Base-by-base conservation (phyloP, 805 yeast genomes). In the Lipomyces mesembrius region DNA sequence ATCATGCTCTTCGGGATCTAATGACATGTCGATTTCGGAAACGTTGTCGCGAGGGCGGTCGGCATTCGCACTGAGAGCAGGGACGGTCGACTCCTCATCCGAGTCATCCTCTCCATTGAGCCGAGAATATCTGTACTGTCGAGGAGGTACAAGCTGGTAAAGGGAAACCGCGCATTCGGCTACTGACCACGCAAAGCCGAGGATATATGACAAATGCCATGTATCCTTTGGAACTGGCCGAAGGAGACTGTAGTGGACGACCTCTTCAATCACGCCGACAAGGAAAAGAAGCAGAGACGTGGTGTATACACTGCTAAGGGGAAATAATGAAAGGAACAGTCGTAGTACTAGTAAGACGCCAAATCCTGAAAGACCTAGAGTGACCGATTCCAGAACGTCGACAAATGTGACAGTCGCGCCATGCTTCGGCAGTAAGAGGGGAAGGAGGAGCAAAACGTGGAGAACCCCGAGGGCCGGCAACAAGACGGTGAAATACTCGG, bases 161-260 rank as follows among this genome's bases (percentile, higher is more conserved):
- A 67, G 59, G 22, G 70, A 67, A 35, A 67, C 60, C 3, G 27
- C 60, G 63, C 70, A 67, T 52, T 67, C 70, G 29, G 67, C 67
- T 2, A 67, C 37, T 6, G 70, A 67, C 70, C 70, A 67, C 2
- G 70, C 37, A 14, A 63, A 67, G 12, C 70, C 70, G 3, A 67
- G 62, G 34, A 63, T 51, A 35, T 63, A 67, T 11, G 70, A 59
- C 35, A 37, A 63, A 37, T 67, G 67, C 70, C 70, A 67, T 25
- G 63, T 67, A 34, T 37, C 25, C 35, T 53, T 67, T 32, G 61
- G 59, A 32, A 67, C 56, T n/a, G 64, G 64, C 29, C 29, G 54
- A 9, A 67, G 55, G 20, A 67, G 63, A 17, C 56, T 35, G 55
- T 37, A 67, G 52, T 67, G 70, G 9, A 63, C 66, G 34, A 56